Conservation (phyloP, 2,329 filamentous ascomycete species). For the Cladosporium colombiae region DNA sequence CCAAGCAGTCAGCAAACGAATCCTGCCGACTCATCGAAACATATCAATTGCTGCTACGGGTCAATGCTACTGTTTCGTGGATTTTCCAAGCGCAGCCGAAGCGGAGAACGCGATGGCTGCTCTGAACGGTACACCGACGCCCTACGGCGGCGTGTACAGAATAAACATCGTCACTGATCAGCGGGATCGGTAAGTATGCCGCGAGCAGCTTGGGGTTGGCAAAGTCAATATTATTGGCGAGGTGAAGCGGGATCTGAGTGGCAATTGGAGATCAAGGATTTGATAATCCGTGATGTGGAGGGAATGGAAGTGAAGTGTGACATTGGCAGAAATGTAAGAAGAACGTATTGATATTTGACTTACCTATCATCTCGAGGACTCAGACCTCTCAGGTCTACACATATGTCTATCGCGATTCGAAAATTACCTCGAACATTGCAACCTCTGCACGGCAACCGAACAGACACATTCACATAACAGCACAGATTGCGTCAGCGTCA, state of each 20-base stretch:
- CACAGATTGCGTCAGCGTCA: neutral
- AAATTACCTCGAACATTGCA: neutral
- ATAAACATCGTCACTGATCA: conserved; percentile 23
- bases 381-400: neutral
- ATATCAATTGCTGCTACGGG: conserved; percentile 22
- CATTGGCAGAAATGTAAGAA: too few relatives aligned
- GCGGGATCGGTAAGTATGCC: conserved; percentile 7
- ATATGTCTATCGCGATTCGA: too few relatives aligned
- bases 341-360: neutral
- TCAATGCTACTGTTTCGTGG: conserved; percentile 36
- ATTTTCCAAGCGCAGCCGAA: conserved; percentile 31
- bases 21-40: conserved; percentile 25
- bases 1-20: conserved; percentile 51
- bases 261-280: conserved; percentile 4
- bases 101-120: conserved; percentile 27
- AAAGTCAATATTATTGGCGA: neutral
- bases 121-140: conserved; percentile 30
- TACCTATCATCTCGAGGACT: neutral
- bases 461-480: neutral
- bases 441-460: neutral
- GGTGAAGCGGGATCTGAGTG: neutral
- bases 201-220: neutral
- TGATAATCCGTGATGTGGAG: neutral
- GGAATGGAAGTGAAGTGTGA: neutral
- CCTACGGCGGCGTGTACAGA: conserved; percentile 27